These are phyloP conservation scores for Teunomyces aglyptinius DNA, from an alignment of 805 yeast species.

Conservation along the genomic window DNA sequence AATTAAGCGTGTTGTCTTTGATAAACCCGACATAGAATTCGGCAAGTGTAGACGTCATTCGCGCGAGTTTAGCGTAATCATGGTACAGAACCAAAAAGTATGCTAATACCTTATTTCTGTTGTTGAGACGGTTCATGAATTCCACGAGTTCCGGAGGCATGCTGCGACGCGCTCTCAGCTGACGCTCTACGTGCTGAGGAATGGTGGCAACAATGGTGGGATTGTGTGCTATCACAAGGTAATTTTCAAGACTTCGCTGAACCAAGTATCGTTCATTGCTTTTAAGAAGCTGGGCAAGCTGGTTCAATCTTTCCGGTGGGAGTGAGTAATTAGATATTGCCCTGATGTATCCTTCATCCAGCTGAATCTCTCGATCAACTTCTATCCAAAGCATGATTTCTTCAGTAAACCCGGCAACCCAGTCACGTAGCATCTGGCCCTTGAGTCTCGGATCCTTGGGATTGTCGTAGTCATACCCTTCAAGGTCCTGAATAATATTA, in stretches of 20 bases:
- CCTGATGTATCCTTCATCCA: neutral
- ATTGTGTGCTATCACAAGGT: neutral
- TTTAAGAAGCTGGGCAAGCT: neutral
- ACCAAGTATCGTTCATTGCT: neutral
- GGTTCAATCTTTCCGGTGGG: neutral
- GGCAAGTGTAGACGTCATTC: neutral
- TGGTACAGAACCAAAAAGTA: neutral
- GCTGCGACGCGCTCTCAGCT: neutral
- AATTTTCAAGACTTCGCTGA: neutral
- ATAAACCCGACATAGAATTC: neutral
- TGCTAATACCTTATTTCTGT: neutral
- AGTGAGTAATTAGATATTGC: neutral
- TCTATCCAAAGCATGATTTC: constrained; percentile 3
- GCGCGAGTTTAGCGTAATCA: neutral
- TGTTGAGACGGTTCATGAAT: neutral
- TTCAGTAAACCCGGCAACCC: neutral
- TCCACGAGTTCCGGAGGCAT: neutral
- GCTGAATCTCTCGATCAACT: neutral
- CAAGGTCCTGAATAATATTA: neutral
- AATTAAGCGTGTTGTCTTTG: neutral
- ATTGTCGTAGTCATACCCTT: neutral
- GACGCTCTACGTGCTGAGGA: neutral
- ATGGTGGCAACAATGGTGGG: neutral
- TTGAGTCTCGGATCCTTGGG: neutral
- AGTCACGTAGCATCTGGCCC: neutral